phyloP scores from a whole-genome alignment of 2,329 filamentous ascomycete species.

The Claviceps fusiformis region DNA sequence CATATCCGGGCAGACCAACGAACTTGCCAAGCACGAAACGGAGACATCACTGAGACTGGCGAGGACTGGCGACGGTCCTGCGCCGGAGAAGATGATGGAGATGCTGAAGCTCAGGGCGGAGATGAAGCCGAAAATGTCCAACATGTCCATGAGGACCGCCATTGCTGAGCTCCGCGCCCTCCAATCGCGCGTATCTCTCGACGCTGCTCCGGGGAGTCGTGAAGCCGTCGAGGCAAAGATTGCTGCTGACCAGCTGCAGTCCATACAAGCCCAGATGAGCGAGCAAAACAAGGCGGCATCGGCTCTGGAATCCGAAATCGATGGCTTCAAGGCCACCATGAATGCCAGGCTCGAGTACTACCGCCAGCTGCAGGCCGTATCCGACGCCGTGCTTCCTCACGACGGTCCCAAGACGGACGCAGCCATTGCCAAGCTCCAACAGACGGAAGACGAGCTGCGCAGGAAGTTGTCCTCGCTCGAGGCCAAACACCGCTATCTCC shows the following conservation, averaged over 20 bases:
- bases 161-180: conserved; percentile 57
- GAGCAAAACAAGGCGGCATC: conserved; percentile 36
- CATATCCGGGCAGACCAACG: conserved; percentile 64
- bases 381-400: conserved; percentile 68
- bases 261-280: conserved; percentile 39
- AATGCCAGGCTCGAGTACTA: conserved; percentile 85
- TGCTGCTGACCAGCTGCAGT: conserved; percentile 47
- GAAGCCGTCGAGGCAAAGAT: conserved; percentile 58
- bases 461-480: conserved; percentile 48
- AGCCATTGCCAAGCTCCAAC: conserved; percentile 20
- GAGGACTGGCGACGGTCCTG: conserved; percentile 51
- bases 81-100: conserved; percentile 47
- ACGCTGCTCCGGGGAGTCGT: conserved; percentile 18
- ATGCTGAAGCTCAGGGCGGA: conserved; percentile 34
- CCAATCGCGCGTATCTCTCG: conserved; percentile 27
- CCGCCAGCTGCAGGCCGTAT: conserved; percentile 78
- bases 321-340: conserved; percentile 64
- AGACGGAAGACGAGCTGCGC: conserved; percentile 28
- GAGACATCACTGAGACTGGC: conserved; percentile 48
- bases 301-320: conserved; percentile 54
- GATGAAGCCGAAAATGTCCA: conserved; percentile 33
- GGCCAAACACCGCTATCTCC: conserved; percentile 61
- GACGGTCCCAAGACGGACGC: conserved; percentile 48
- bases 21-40: conserved; percentile 61
- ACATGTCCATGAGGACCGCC: conserved; percentile 56